phyloP scores from a whole-genome alignment of 2,329 filamentous ascomycete species.

The Scopulariopsis brevicaulis region DNA sequence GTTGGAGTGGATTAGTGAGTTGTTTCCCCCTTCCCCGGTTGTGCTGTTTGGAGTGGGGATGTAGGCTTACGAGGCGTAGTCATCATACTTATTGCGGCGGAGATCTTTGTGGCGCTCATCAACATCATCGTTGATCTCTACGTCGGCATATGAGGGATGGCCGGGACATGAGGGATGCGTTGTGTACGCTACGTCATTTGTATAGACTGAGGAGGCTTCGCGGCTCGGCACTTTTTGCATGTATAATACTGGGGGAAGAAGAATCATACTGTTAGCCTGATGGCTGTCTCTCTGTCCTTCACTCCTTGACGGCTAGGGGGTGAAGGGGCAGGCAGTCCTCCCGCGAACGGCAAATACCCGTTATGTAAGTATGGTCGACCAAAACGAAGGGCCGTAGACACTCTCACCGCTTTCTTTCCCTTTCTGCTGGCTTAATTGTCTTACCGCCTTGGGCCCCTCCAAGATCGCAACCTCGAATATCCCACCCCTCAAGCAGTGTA shows the following conservation, averaged over 20 bases:
- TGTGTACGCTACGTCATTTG: neutral
- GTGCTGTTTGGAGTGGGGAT: neutral
- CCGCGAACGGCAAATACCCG: neutral
- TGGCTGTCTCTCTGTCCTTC: neutral
- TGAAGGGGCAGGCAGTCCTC: neutral
- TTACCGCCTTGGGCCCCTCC: neutral
- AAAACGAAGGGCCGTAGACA: neutral
- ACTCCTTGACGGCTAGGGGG: neutral
- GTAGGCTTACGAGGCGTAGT: conserved; percentile 35
- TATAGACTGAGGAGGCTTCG: neutral
- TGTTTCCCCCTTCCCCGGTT: neutral
- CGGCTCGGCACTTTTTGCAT: neutral
- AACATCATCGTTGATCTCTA: conserved; percentile 95
- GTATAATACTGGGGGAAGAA: neutral
- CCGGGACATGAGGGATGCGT: neutral
- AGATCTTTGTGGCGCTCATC: conserved; percentile 84
- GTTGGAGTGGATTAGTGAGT: conserved; percentile 77
- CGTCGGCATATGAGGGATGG: conserved; percentile 26
- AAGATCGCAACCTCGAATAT: conserved; percentile 6
- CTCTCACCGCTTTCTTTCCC: neutral
- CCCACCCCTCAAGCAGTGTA: neutral
- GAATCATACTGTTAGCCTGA: neutral
- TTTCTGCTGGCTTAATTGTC: neutral
- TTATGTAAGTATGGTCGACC: neutral
- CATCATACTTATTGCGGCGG: conserved; percentile 88